These are phyloP conservation scores for Ceratocystis alfenasii DNA, from an alignment of 2,329 filamentous ascomycete genomes.

Conservation along the genomic window DNA sequence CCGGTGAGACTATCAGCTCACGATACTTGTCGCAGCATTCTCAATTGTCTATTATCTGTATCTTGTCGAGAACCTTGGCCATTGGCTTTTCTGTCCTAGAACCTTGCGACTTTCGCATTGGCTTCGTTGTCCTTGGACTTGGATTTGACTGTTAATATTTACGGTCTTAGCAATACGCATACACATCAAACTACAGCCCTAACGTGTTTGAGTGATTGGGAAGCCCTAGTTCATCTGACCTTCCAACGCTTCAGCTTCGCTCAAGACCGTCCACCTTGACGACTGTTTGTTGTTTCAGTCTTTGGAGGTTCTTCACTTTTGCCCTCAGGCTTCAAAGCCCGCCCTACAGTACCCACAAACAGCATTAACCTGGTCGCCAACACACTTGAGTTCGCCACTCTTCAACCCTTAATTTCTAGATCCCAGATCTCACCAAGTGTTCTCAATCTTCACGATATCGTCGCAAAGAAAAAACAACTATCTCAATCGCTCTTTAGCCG, in stretches of 20 bases:
- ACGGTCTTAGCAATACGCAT: not conserved
- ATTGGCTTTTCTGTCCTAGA: not conserved
- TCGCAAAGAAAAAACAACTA: constrained; percentile 7
- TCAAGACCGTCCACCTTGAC: not conserved
- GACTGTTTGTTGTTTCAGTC: not conserved
- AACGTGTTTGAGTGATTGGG: not conserved
- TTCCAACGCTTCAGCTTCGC: not conserved
- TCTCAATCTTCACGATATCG: constrained; percentile 10
- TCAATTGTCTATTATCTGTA: constrained; percentile 3
- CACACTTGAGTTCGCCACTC: not conserved
- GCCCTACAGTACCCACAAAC: not conserved
- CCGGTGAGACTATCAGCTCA: not conserved
- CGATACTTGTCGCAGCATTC: constrained; percentile 6
- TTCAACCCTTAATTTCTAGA: not conserved
- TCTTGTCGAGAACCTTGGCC: not conserved
- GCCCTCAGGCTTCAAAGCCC: not conserved
- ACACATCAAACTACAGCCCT: not conserved
- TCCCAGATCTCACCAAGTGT: constrained; percentile 1
- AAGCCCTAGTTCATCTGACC: not conserved
- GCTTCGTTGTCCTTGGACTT: not conserved
- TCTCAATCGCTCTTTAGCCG: constrained; percentile 6
- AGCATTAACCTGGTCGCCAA: not conserved
- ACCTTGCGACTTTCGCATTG: constrained; percentile 9
- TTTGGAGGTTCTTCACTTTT: not conserved
- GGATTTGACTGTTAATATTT: not conserved